Evolutionary conservation across 2,329 filamentous ascomycete genomes (phyloP), one percentile per base, ranked within the genome.

Genomic region (Beauveria australis): DNA sequence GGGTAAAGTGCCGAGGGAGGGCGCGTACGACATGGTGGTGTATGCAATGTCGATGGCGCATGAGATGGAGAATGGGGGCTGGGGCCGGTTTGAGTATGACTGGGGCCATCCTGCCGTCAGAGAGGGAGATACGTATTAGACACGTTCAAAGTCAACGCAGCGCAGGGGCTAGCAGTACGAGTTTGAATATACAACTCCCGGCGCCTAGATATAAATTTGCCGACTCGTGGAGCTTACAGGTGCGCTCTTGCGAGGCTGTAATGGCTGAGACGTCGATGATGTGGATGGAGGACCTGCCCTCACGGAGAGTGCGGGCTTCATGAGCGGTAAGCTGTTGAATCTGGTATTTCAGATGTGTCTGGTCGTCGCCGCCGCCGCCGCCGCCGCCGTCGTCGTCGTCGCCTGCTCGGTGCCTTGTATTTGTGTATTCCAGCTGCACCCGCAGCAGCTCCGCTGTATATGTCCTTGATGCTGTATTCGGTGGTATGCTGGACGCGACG

Each of bases 1-100:
- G 18, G 81, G 81, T 0, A 76, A 75, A 66, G 70, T 74, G 16
- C 83, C 83, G 0, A 69, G 66, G 0, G 77, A 84, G 64, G 83
- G 83, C 0, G 69, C 72, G 24, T 85, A 86, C 66, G 82, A 85
- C 61, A 76, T 85, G 70, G 76, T 83, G 2, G 72, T 86, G 0
- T 78, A 81, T 61, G 74, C 75, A 26, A 63, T 86, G 53, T 78
- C 75, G 64, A 75, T 85, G 75, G 76, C 73, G 37, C 80, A 81
- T 48, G 79, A 80, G 66, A 80, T 79, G 0, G 73, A 76, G 5
- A 47, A 72, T 56, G 81, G 82, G 1, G 82, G 83, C 0, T 86
- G 82, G 83, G 69, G 70, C 1, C 72, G 72, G 24, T 85, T 85
- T 64, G 79, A 82, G 37, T 66, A 70, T 28, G 81, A 83, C 54